Conservation (phyloP, 768 basidiomycete species). For the Rhodotorula diobovata region DNA sequence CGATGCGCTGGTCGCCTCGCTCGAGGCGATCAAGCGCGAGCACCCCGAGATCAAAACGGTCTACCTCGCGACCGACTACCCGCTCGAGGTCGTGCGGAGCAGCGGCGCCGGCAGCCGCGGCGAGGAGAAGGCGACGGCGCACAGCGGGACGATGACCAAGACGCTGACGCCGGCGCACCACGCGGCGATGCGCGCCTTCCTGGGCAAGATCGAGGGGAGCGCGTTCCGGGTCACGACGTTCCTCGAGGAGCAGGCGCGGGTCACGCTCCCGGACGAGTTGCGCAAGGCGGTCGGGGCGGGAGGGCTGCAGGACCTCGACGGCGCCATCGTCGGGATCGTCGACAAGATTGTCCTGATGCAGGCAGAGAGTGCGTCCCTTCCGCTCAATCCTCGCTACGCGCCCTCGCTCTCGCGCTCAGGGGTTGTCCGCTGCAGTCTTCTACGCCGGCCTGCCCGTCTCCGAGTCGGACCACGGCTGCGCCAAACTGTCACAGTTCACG, state of each 20-base stretch:
- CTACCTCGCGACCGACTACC: conserved; percentile 59
- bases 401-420: not conserved
- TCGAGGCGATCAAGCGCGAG: conserved; percentile 45
- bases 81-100: conserved; percentile 37
- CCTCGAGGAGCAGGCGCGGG: conserved; percentile 44
- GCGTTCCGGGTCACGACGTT: conserved; percentile 53
- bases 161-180: conserved; percentile 48
- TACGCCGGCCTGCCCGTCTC: conserved; percentile 16
- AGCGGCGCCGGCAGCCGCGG: not conserved
- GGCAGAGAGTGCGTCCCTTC: conserved; percentile 44
- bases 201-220: conserved; percentile 50
- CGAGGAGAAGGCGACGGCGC: conserved; percentile 1
- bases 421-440: not conserved
- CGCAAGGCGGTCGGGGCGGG: conserved; percentile 32
- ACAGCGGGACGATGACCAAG: conserved; percentile 38
- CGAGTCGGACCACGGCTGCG: not conserved
- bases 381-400: not conserved
- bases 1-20: conserved; percentile 52
- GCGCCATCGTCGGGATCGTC: conserved; percentile 55
- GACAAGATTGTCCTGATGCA: conserved; percentile 56
- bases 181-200: conserved; percentile 51
- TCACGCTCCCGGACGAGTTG: conserved; percentile 26
- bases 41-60: conserved; percentile 45
- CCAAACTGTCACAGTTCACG: conserved; percentile 53
- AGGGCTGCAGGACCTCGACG: conserved; percentile 47